Evolutionary conservation across 306 rosid species (phyloP).

Genomic region (Delonix regia): DNA sequence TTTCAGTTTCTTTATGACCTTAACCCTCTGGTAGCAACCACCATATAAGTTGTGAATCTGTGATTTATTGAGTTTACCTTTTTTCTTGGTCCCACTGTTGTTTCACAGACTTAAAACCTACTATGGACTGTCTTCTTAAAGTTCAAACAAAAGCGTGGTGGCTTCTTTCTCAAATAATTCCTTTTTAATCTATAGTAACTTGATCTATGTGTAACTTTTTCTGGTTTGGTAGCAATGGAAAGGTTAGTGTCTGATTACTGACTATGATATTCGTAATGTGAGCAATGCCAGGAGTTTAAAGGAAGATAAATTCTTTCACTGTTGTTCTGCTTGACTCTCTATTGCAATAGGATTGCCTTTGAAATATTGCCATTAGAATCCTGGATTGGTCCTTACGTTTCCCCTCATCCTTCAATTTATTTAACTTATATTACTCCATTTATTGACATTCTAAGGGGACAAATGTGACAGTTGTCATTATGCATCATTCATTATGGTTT

Average conservation of each 20-base stretch:
- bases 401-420: neutral
- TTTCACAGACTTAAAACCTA: neutral
- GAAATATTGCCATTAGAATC: neutral
- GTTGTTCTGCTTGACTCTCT: neutral
- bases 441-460: neutral
- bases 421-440: neutral
- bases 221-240: neutral
- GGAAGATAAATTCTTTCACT: constrained; percentile 12
- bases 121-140: neutral
- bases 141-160: neutral
- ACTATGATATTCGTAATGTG: neutral
- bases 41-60: neutral
- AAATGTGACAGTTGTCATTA: no score
- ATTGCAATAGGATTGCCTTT: constrained; percentile 8
- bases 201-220: neutral
- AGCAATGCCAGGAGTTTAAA: neutral
- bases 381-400: constrained; percentile 1
- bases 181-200: neutral
- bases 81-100: neutral
- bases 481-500: neutral
- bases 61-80: constrained; percentile 1
- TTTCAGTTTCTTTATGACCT: neutral
- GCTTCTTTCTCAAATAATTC: neutral
- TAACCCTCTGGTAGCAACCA: neutral
- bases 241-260: neutral